These are phyloP conservation scores for Leishmania arabica DNA, from an alignment of 208 protist species.

Conservation along the genomic window DNA sequence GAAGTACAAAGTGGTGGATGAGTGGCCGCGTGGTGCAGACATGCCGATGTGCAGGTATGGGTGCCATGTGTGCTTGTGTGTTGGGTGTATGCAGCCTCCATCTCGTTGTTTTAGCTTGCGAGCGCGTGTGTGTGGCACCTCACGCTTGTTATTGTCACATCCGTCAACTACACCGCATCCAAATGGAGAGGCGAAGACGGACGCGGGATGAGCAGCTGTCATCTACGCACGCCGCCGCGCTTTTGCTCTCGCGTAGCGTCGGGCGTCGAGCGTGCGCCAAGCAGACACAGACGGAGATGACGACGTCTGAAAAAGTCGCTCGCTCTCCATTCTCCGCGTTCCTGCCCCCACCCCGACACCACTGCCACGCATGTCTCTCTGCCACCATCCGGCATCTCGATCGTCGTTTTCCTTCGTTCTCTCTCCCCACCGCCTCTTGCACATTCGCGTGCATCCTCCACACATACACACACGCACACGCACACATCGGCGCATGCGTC, in stretches of 20 bases:
- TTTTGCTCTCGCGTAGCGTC: not conserved
- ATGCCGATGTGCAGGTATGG: not conserved
- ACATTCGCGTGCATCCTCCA: not conserved
- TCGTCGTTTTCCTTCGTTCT: not conserved
- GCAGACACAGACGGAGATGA: not conserved
- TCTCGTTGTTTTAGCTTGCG: not conserved
- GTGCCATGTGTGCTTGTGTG: not conserved
- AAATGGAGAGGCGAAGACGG: not conserved
- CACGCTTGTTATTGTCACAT: not conserved
- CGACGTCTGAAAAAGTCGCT: not conserved
- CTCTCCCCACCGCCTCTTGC: not conserved
- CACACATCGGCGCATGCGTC: not conserved
- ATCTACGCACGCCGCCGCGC: not conserved
- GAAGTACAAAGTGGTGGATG: not conserved
- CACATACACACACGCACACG: not conserved
- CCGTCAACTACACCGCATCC: not conserved
- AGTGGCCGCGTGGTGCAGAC: not conserved
- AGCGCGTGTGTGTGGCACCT: not conserved
- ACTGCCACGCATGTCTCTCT: not conserved
- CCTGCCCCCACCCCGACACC: not conserved
- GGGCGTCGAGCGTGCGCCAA: not conserved
- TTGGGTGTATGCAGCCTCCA: not conserved
- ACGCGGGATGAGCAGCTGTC: not conserved
- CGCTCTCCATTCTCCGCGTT: not conserved
- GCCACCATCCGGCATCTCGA: not conserved